phyloP scores from a whole-genome alignment of 257 asterid species.

The Mitragyna speciosa region DNA sequence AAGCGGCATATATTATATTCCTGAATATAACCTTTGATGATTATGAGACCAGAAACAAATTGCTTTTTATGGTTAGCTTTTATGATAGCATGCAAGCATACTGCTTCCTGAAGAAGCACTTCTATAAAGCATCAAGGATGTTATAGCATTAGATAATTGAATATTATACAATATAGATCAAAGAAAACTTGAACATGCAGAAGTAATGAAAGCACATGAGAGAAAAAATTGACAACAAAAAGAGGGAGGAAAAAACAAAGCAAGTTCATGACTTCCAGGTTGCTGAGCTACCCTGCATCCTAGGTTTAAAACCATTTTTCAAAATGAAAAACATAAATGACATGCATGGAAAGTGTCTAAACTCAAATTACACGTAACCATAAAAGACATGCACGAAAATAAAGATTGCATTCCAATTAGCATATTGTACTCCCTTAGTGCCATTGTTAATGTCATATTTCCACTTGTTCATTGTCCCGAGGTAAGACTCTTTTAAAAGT shows the following conservation, averaged over 20 bases:
- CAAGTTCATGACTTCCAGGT: not conserved
- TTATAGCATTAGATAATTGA: not conserved
- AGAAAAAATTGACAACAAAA: not conserved
- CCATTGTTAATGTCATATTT: not conserved
- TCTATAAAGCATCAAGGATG: not conserved
- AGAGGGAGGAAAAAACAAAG: not conserved
- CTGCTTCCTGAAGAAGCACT: conserved; percentile 1
- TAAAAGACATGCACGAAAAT: not conserved
- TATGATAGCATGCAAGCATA: not conserved
- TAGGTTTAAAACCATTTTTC: not conserved
- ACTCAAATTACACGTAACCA: not conserved
- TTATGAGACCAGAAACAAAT: not conserved
- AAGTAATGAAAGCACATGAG: not conserved
- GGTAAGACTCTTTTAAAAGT: not conserved
- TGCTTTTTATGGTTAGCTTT: not conserved
- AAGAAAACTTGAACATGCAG: not conserved
- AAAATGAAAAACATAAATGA: not conserved
- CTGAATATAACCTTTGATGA: not conserved
- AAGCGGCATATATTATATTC: not conserved
- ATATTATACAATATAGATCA: not conserved
- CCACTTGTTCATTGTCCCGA: not conserved
- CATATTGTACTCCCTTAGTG: not conserved
- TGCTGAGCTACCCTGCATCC: not conserved
- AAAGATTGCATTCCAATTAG: not conserved
- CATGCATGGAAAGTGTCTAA: not conserved